Evolutionary conservation across 2,329 filamentous ascomycete species (phyloP).

Genomic region (Blumeria hordei): DNA sequence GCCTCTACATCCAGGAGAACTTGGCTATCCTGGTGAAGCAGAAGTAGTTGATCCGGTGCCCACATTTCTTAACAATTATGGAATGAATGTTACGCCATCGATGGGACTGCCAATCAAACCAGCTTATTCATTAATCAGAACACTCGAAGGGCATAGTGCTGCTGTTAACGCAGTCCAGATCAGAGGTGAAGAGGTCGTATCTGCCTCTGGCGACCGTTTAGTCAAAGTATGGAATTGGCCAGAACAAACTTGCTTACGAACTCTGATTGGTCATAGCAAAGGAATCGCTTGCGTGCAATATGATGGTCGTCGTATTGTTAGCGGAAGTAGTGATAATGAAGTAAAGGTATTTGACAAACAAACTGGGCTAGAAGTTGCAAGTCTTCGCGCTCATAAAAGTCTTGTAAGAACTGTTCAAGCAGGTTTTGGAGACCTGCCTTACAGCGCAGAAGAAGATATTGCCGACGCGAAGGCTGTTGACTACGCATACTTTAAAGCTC

Average conservation of each 20-base stretch:
- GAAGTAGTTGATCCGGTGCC: constrained; percentile 26
- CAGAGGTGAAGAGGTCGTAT: constrained; percentile 64
- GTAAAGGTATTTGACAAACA: constrained; percentile 83
- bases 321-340: constrained; percentile 85
- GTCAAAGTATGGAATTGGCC: constrained; percentile 92
- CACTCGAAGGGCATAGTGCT: constrained; percentile 60
- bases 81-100: constrained; percentile 21
- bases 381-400: constrained; percentile 55
- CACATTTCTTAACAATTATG: constrained; percentile 27
- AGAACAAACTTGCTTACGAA: constrained; percentile 49
- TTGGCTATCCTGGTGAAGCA: constrained; percentile 24
- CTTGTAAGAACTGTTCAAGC: constrained; percentile 89
- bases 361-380: constrained; percentile 72
- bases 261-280: constrained; percentile 69
- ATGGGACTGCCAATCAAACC: constrained; percentile 29
- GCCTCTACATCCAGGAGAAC: constrained; percentile 34
- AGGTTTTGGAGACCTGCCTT: constrained; percentile 71
- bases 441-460: constrained; percentile 51
- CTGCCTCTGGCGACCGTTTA: constrained; percentile 76
- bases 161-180: constrained; percentile 95
- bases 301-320: constrained; percentile 79
- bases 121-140: constrained; percentile 55
- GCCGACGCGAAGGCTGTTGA: constrained; percentile 52
- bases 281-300: constrained; percentile 96
- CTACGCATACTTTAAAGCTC: constrained; percentile 39